A percentile compares a stretch with the other conserved stretches of the same genome.
Conservation (phyloP, 352 stramenopile species). For the Achlya hypogyna region DNA sequence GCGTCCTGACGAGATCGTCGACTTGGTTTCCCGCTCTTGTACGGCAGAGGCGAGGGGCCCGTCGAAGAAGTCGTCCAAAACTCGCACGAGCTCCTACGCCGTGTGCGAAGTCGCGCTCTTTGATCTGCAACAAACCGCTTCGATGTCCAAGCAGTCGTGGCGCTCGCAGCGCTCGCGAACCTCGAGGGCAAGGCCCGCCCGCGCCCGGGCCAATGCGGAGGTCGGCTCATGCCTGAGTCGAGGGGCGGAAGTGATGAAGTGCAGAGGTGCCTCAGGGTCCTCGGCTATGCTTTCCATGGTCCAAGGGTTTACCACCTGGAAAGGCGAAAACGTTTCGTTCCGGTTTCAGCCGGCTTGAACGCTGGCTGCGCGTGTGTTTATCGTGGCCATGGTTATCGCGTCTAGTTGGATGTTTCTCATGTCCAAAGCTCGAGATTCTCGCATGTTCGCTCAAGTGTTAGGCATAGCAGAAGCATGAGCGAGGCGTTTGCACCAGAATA, state of each 20-base stretch:
- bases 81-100: background rate
- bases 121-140: too few relatives aligned
- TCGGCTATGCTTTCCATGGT: too few relatives aligned
- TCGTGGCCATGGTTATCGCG: too few relatives aligned
- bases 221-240: background rate
- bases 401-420: too few relatives aligned
- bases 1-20: background rate
- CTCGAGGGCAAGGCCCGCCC: background rate
- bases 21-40: slow-evolving; percentile 40
- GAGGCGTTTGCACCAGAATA: too few relatives aligned
- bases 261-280: background rate
- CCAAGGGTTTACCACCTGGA: too few relatives aligned
- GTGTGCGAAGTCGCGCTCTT: background rate
- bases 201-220: background rate
- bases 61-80: slow-evolving; percentile 39
- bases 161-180: background rate
- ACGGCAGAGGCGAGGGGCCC: slow-evolving; percentile 31
- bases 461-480: too few relatives aligned
- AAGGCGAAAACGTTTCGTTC: too few relatives aligned
- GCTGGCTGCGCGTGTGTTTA: too few relatives aligned
- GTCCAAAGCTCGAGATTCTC: too few relatives aligned
- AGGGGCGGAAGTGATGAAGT: background rate
- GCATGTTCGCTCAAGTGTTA: too few relatives aligned
- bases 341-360: too few relatives aligned
- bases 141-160: background rate